These are phyloP conservation scores for Chytriomyces hyalinus DNA, from an alignment of 192 early-diverging fungal genomes.

Conservation along the genomic window DNA sequence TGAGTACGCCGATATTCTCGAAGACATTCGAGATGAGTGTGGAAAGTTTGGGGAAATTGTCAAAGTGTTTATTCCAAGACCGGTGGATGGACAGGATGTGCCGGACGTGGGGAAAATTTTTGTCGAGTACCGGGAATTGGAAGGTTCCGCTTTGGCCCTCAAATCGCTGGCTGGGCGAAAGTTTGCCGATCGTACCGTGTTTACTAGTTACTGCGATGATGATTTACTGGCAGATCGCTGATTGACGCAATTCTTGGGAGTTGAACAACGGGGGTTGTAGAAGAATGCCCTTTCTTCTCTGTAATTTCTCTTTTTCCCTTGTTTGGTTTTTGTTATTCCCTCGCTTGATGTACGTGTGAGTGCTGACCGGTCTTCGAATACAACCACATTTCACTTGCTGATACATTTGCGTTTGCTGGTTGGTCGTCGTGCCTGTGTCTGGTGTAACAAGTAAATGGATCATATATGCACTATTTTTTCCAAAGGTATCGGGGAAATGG, in stretches of 20 bases:
- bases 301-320: no score
- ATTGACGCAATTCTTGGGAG: background rate
- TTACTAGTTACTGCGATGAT: constrained; percentile 74
- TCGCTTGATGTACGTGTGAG: no score
- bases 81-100: constrained; percentile 56
- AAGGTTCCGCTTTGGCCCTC: constrained; percentile 71
- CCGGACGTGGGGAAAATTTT: constrained; percentile 93
- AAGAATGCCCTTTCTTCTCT: no score
- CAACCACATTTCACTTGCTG: no score
- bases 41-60: constrained; percentile 81
- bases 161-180: constrained; percentile 87
- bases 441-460: no score
- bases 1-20: constrained; percentile 87
- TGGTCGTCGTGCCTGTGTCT: no score
- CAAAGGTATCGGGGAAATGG: no score
- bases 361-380: no score
- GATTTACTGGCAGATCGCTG: constrained; percentile 46
- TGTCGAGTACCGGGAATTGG: constrained; percentile 70
- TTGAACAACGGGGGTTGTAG: no score
- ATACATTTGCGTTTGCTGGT: no score
- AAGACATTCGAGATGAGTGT: constrained; percentile 92
- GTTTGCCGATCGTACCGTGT: constrained; percentile 91
- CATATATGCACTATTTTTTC: no score
- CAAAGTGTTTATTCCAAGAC: constrained; percentile 85
- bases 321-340: no score